Base-by-base conservation (phyloP, 2,329 filamentous ascomycete species). In the Zasmidium citrigriseum region DNA sequence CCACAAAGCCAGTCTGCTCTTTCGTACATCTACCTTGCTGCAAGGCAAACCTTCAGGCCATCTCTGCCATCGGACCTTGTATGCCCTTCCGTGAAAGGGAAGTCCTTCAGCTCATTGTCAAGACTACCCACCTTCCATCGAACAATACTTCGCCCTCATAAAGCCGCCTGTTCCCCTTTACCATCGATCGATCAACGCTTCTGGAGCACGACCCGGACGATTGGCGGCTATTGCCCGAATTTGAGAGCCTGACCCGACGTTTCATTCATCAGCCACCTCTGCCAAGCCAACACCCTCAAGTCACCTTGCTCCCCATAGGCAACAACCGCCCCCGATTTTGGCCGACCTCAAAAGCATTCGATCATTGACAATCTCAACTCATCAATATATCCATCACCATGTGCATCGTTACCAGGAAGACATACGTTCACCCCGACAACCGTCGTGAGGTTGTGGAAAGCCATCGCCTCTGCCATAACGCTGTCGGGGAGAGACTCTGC, bases 381-480 rank as follows among this genome's bases (percentile, higher is more conserved):
- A 23, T 7, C 22, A 24, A 22, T 21, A 57, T 18, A 21, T 21
- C 27, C 44, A n/a, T 25, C 52, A 58, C 58, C n/a, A 72, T 72
- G 70, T 72, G 70, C 51, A 57, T 71, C 24, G 55, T 72, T 49
- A 67, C 71, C 38, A 61, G 56, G 41, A 68, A 64, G 54, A 68
- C 65, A 21, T 70, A 71, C 58, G 34, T 64, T 50, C 64, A 68
- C 55, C 24, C 64, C 10, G 63, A 67, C 54, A 64, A 63, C 20
- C 62, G 54, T 9, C 60, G 58, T 23, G 61, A 67, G 27, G 63
- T 50, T 9, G 46, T 64, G 22, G 64, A 67, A 34, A 66, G 53
- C 24, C 41, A 57, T 5, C 63, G 57, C 48, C 60, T 54, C 50
- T 72, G 69, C 60, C 58, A 59, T 23, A 59, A 62, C 24, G 67